Conservation (phyloP, 352 stramenopile genomes). For the Peronospora tabacina region DNA sequence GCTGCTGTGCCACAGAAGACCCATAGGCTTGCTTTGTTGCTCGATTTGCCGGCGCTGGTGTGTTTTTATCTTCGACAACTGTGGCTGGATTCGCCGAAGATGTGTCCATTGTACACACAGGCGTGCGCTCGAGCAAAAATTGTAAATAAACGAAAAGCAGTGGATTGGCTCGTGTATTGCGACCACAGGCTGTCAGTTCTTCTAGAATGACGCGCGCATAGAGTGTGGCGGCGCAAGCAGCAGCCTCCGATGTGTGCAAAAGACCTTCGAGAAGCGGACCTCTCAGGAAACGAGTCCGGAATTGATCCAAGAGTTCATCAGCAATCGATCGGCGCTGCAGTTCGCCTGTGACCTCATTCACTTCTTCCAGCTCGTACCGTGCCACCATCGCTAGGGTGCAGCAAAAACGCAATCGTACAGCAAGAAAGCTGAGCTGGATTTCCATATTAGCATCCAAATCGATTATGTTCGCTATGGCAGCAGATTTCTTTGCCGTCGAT, state of each 20-base stretch:
- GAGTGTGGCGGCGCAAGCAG: slow-evolving; percentile 51
- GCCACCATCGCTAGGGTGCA: slow-evolving; percentile 79
- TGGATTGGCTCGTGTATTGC: slow-evolving; percentile 62
- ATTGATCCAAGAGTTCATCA: slow-evolving; percentile 63
- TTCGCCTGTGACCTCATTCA: slow-evolving; percentile 35
- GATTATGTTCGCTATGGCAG: slow-evolving; percentile 11
- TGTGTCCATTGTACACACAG: not conserved
- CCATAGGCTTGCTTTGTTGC: slow-evolving; percentile 7
- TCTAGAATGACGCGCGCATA: slow-evolving; percentile 77
- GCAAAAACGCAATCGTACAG: slow-evolving; percentile 71
- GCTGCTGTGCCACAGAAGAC: slow-evolving; percentile 26
- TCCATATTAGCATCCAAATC: slow-evolving; percentile 35
- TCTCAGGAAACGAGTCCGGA: slow-evolving; percentile 61
- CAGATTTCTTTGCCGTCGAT: slow-evolving; percentile 18
- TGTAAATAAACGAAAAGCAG: slow-evolving; percentile 70
- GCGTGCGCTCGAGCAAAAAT: slow-evolving; percentile 54
- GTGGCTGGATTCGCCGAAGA: slow-evolving; percentile 1
- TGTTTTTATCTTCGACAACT: slow-evolving; percentile 7
- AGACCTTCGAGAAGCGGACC: slow-evolving; percentile 58
- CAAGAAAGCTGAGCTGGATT: slow-evolving; percentile 46
- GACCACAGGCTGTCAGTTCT: slow-evolving; percentile 63
- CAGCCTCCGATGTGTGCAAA: slow-evolving; percentile 62
- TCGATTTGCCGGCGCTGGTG: not conserved
- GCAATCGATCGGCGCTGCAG: slow-evolving; percentile 55
- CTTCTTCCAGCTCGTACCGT: slow-evolving; percentile 52